These are phyloP conservation scores for Celoporthe dispersa DNA, from an alignment of 2,329 filamentous ascomycete genomes.

Conservation along the genomic window DNA sequence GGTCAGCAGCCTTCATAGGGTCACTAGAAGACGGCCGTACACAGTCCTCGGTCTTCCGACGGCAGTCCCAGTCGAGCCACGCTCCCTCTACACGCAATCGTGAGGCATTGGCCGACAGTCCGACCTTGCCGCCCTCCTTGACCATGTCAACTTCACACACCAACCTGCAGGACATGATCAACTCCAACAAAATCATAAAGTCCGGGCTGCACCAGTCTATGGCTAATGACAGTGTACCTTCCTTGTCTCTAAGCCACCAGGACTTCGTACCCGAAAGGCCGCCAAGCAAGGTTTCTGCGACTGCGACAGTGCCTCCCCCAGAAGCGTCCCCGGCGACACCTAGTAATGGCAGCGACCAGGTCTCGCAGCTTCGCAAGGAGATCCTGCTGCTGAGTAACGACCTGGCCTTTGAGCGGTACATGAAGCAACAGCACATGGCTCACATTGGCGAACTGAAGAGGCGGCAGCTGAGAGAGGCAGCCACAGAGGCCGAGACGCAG, in stretches of 20 bases:
- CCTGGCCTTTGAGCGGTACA: constrained; percentile 80
- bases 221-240: constrained; percentile 62
- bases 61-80: constrained; percentile 57
- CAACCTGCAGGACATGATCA: constrained; percentile 63
- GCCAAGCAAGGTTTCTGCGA: constrained; percentile 36
- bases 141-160: constrained; percentile 54
- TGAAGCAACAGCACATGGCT: constrained; percentile 81
- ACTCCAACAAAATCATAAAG: constrained; percentile 63
- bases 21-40: constrained; percentile 36
- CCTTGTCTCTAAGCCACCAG: constrained; percentile 55
- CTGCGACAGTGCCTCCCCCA: constrained; percentile 35
- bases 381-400: constrained; percentile 80
- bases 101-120: constrained; percentile 59
- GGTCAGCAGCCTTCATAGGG: constrained; percentile 39
- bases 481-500: constrained; percentile 80
- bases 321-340: constrained; percentile 37
- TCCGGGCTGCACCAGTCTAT: constrained; percentile 59
- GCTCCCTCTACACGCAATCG: constrained; percentile 51
- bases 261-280: constrained; percentile 50
- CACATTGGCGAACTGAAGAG: constrained; percentile 80
- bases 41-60: constrained; percentile 49
- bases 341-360: constrained; percentile 43
- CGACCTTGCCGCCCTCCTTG: constrained; percentile 61
- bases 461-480: constrained; percentile 75
- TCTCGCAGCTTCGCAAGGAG: constrained; percentile 69